Evolutionary conservation across 2,329 filamentous ascomycete species (phyloP).

Genomic region (Exophiala oligosperma): DNA sequence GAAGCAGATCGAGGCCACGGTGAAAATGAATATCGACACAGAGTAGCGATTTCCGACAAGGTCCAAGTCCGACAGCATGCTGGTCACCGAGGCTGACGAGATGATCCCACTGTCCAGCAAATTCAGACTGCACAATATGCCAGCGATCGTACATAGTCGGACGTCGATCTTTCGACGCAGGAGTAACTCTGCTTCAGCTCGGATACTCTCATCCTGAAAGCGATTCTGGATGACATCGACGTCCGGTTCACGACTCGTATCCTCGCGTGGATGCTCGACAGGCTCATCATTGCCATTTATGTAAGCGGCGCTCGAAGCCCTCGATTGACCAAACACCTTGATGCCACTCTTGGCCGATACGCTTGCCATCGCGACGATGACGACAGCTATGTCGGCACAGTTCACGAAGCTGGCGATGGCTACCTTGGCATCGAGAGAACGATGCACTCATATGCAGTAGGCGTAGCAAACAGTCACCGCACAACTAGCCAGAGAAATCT

Average conservation of each 20-base stretch:
- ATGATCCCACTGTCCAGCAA: slow-evolving; percentile 70
- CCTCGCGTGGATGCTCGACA: background rate
- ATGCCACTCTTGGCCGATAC: background rate
- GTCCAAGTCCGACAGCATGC: slow-evolving; percentile 64
- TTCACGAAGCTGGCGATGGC: too few relatives aligned
- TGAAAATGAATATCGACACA: slow-evolving; percentile 72
- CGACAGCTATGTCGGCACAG: too few relatives aligned
- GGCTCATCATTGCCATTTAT: background rate
- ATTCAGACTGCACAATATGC: slow-evolving; percentile 69
- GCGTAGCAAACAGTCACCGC: too few relatives aligned
- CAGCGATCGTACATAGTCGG: slow-evolving; percentile 68
- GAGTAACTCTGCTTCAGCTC: slow-evolving; percentile 28
- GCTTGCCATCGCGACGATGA: background rate
- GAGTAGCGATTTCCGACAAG: slow-evolving; percentile 67
- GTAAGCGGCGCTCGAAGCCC: background rate
- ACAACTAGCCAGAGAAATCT: too few relatives aligned
- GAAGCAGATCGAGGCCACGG: slow-evolving; percentile 65
- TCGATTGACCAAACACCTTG: background rate
- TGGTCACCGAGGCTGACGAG: slow-evolving; percentile 67
- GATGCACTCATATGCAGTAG: too few relatives aligned
- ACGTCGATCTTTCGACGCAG: slow-evolving; percentile 66
- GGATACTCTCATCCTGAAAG: background rate
- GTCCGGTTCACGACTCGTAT: background rate
- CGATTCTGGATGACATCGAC: background rate
- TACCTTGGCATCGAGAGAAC: too few relatives aligned